Conservation (phyloP, 352 stramenopile genomes). For the Peronospora belbahrii region DNA sequence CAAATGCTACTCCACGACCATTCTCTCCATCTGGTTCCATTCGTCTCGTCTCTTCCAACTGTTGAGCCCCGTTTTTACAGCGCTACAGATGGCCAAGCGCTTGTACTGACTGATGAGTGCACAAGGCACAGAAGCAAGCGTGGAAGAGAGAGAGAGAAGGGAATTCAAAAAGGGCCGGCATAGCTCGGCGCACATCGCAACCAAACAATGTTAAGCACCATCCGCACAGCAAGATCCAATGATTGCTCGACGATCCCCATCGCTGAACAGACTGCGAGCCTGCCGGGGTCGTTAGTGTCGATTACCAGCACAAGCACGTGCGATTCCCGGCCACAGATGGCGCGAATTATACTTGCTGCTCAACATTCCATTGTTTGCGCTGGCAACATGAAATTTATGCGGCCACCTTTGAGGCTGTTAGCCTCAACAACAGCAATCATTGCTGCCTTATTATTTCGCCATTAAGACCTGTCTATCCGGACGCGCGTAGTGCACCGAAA, state of each 20-base stretch:
- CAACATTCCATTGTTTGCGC: slow-evolving; percentile 7
- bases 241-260: neutral
- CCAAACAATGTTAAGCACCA: slow-evolving; percentile 17
- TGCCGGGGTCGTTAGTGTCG: slow-evolving; percentile 12
- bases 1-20: slow-evolving; percentile 7
- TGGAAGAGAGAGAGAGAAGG: neutral
- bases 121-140: slow-evolving; percentile 1
- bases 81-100: slow-evolving; percentile 13
- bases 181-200: slow-evolving; percentile 1
- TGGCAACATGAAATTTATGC: slow-evolving; percentile 9
- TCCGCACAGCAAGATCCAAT: slow-evolving; percentile 18
- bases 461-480: slow-evolving; percentile 15
- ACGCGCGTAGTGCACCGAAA: slow-evolving; percentile 17
- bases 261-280: slow-evolving; percentile 3
- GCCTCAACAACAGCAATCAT: too few species aligned
- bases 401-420: neutral
- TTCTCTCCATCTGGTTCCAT: slow-evolving; percentile 14
- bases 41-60: neutral
- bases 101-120: neutral
- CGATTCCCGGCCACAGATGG: slow-evolving; percentile 15
- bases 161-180: neutral
- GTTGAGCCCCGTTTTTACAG: slow-evolving; percentile 20
- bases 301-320: slow-evolving; percentile 20
- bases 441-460: slow-evolving; percentile 3
- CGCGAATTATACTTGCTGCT: slow-evolving; percentile 7